These are phyloP conservation scores for Taphrina populina DNA, from an alignment of 1,139 yeast species.

Conservation along the genomic window DNA sequence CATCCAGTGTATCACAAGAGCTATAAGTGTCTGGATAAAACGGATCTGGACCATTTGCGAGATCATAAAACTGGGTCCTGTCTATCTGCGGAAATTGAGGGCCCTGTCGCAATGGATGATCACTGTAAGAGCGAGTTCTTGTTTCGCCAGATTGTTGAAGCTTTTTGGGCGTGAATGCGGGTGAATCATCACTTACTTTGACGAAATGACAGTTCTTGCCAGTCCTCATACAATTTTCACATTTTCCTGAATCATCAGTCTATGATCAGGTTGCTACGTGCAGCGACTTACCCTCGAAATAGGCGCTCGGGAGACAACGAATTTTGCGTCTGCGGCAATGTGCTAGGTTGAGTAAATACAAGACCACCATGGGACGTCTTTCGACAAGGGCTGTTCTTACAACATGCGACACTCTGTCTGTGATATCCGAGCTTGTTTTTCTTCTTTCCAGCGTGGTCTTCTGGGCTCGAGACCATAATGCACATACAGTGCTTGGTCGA, in stretches of 20 bases:
- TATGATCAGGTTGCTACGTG: background rate
- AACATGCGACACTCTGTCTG: slow-evolving; percentile 29
- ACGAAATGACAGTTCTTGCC: slow-evolving; percentile 29
- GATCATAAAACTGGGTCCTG: too few relatives aligned
- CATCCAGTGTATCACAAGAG: too few relatives aligned
- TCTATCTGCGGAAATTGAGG: too few relatives aligned
- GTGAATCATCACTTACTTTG: slow-evolving; percentile 22
- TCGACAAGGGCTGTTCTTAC: background rate
- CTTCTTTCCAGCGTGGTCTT: slow-evolving; percentile 9
- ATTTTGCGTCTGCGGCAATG: slow-evolving; percentile 30
- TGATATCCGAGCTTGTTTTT: slow-evolving; percentile 30
- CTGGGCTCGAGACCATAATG: background rate
- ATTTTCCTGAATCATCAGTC: slow-evolving; percentile 14
- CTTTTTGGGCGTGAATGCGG: background rate
- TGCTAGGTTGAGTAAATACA: background rate
- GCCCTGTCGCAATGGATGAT: too few relatives aligned
- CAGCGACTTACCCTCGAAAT: slow-evolving; percentile 4
- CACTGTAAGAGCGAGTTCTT: background rate
- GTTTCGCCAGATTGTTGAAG: background rate
- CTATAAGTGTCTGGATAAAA: too few relatives aligned
- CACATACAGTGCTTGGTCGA: background rate
- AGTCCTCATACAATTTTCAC: slow-evolving; percentile 23
- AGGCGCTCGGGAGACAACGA: slow-evolving; percentile 19
- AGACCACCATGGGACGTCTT: too few relatives aligned
- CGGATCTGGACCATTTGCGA: too few relatives aligned